phyloP scores from a whole-genome alignment of 345 rosid genomes.

The Limnanthes douglasii region DNA sequence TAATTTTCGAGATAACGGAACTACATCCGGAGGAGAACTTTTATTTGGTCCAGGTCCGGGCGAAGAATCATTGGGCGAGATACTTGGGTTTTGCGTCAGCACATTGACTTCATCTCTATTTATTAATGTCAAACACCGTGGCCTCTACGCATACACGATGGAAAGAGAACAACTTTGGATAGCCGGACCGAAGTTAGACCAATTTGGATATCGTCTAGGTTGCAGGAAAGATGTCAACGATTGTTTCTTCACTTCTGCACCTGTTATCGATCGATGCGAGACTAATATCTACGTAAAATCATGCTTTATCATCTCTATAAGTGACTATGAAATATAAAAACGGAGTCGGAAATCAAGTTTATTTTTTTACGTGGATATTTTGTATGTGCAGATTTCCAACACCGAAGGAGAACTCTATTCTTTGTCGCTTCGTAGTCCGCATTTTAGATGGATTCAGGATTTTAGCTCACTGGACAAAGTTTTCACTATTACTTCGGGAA shows the following conservation, averaged over 20 bases:
- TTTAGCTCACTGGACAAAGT: slow-evolving; percentile 38
- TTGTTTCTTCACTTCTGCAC: slow-evolving; percentile 52
- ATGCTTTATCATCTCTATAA: too few species aligned
- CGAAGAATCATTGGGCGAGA: slow-evolving; percentile 18
- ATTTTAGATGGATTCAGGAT: slow-evolving; percentile 68
- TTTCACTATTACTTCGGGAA: slow-evolving; percentile 55
- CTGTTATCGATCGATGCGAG: slow-evolving; percentile 64
- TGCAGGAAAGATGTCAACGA: slow-evolving; percentile 35
- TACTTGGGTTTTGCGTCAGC: slow-evolving; percentile 57
- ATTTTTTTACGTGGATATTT: too few species aligned
- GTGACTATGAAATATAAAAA: too few species aligned
- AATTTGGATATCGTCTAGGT: slow-evolving; percentile 50
- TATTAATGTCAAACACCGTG: slow-evolving; percentile 38
- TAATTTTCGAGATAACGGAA: slow-evolving; percentile 18
- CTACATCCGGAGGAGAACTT: slow-evolving; percentile 29
- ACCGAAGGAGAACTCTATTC: slow-evolving; percentile 68
- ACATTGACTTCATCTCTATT: slow-evolving; percentile 37
- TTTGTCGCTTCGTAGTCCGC: slow-evolving; percentile 43
- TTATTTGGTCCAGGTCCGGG: slow-evolving; percentile 48
- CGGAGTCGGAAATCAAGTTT: too few species aligned
- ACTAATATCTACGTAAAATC: slow-evolving; percentile 55
- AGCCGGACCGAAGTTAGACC: slow-evolving; percentile 44
- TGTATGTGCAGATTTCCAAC: slow-evolving; percentile 46
- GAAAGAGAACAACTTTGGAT: slow-evolving; percentile 50
- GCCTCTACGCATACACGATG: slow-evolving; percentile 41